Conservation (phyloP, 108 stramenopile species). For the Conticribra guillardii region DNA sequence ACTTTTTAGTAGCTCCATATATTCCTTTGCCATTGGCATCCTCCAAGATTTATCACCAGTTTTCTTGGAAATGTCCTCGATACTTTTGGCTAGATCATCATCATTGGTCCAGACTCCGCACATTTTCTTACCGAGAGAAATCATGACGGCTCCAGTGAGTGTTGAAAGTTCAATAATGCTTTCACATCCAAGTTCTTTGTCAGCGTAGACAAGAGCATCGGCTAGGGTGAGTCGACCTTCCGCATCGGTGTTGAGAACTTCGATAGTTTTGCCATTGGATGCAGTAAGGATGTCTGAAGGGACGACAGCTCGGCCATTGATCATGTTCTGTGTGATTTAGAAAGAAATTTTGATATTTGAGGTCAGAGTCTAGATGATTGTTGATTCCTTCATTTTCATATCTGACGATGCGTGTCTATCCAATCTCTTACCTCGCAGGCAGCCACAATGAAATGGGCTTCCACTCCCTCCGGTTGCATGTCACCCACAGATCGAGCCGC, state of each 20-base stretch:
- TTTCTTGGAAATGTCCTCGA: constrained; percentile 73
- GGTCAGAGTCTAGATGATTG: too few relatives aligned
- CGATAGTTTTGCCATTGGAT: constrained; percentile 97
- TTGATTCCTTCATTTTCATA: constrained; percentile 18
- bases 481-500: constrained; percentile 83
- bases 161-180: constrained; percentile 95
- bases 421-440: constrained; percentile 71
- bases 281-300: constrained; percentile 96
- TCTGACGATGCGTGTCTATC: constrained; percentile 35
- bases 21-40: constrained; percentile 84
- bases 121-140: constrained; percentile 72
- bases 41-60: constrained; percentile 94
- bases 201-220: constrained; percentile 96
- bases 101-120: constrained; percentile 88
- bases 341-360: constrained; percentile 46
- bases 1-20: constrained; percentile 82
- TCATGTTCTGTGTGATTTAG: constrained; percentile 82
- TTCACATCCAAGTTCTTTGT: constrained; percentile 90
- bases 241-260: constrained; percentile 97
- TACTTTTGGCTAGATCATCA: constrained; percentile 84
- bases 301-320: constrained; percentile 87
- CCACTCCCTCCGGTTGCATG: constrained; percentile 79
- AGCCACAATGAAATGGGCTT: constrained; percentile 92
- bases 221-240: constrained; percentile 97
- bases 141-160: constrained; percentile 93